Base-by-base conservation (phyloP, 352 stramenopile species). In the Thraustotheca clavata region DNA sequence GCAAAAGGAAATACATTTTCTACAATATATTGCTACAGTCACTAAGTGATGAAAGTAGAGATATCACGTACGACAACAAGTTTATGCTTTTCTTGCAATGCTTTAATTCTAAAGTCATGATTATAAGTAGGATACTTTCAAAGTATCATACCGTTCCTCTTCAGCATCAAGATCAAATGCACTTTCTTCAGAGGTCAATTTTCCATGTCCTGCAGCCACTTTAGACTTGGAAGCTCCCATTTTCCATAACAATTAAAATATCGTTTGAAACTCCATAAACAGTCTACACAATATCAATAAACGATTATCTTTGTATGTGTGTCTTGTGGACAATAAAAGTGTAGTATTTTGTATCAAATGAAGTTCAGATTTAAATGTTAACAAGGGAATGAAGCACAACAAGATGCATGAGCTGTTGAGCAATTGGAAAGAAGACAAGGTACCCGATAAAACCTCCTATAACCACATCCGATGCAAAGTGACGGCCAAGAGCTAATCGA, bases 381-480 rank as follows among this genome's bases (percentile, higher is more conserved):
- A 47, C 27, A 18, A 29, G 24, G 3, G 57, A n/a, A 2, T 40
- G 52, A n/a, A 24, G 38, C 9, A 36, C 34, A 14, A 74, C 50
- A 34, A 57, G 59, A 35, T 57, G 36, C 43, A 79, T 79, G 31
- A 76, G 26, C 3, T 50, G 47, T 4, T 67, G 71, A 36, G 80
- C 77, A 27, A 84, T 67, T n/a, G 80, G 80, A 66, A 76, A 89
- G 49, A 86, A 71, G 4, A 80, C 59, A 34, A 86, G 73, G 52
- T 74, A 75, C 16, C 84, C 84, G 43, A 93, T 87, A 18, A 80
- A 39, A 11, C 76, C 70, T 1, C 84, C 84, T 1, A 75, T 76
- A 3, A 91, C 40, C 14, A 93, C 76, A 60, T 93, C 84, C 22
- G 80, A 88, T 22, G 80, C 82, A 71, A 91, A 93, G 73, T 93